Percentiles rank a stretch among this genome's conserved stretches.
Conservation (phyloP, 2,329 filamentous ascomycete species). For the Fusarium denticulatum region DNA sequence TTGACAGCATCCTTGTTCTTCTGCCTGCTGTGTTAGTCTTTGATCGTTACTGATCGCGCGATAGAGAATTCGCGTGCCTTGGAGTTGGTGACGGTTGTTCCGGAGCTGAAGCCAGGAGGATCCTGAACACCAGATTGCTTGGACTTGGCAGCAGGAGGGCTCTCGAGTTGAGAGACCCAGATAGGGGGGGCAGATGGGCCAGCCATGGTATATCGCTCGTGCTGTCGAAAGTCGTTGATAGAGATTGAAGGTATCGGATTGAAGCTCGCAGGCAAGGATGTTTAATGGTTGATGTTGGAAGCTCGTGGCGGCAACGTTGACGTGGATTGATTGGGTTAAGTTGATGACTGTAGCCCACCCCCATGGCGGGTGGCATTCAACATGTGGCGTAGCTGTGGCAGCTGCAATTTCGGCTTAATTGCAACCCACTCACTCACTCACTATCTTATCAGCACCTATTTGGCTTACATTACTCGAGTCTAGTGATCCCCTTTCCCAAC, state of each 20-base stretch:
- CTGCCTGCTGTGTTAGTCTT: slow-evolving; percentile 43
- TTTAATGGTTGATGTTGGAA: slow-evolving; percentile 11
- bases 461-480: slow-evolving; percentile 40
- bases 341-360: slow-evolving; percentile 24
- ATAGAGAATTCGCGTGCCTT: slow-evolving; percentile 58
- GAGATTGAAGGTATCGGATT: neutral
- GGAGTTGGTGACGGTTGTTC: slow-evolving; percentile 55
- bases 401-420: slow-evolving; percentile 43
- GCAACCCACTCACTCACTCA: slow-evolving; percentile 15
- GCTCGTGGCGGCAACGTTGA: slow-evolving; percentile 26
- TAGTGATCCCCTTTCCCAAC: slow-evolving; percentile 41
- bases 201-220: slow-evolving; percentile 29
- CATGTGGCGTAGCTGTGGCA: slow-evolving; percentile 24
- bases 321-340: slow-evolving; percentile 23
- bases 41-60: neutral
- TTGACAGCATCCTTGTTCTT: slow-evolving; percentile 64
- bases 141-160: slow-evolving; percentile 71
- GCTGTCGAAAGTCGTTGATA: neutral
- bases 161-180: slow-evolving; percentile 86
- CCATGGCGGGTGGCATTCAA: neutral
- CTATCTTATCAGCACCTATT: slow-evolving; percentile 39
- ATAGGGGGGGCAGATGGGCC: slow-evolving; percentile 62
- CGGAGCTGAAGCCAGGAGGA: slow-evolving; percentile 82
- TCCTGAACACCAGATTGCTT: slow-evolving; percentile 79
- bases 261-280: slow-evolving; percentile 13